Conservation (phyloP, 345 rosid species). For the Fremontodendron californicum region DNA sequence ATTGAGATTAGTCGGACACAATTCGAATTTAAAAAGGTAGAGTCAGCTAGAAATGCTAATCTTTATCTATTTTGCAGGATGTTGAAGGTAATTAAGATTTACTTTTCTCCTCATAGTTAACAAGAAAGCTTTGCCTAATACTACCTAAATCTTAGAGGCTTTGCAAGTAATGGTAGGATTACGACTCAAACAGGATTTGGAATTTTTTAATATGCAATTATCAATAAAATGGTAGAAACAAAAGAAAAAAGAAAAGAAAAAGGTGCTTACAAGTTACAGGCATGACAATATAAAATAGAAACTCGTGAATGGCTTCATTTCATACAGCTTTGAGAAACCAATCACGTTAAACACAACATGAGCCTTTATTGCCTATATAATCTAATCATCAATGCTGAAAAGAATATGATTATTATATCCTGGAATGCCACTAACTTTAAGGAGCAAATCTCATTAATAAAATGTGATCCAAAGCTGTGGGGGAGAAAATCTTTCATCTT, state of each 20-base stretch:
- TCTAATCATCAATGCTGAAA: neutral
- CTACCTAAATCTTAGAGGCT: neutral
- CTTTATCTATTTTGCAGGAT: neutral
- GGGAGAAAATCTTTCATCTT: neutral
- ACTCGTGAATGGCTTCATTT: neutral
- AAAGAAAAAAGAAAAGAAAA: no score
- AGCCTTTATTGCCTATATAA: neutral
- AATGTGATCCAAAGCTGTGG: conserved; percentile 3
- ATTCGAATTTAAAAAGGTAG: no score
- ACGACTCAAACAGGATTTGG: neutral
- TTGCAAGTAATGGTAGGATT: neutral
- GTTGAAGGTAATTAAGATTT: neutral
- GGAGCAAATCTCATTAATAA: neutral
- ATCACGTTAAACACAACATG: neutral
- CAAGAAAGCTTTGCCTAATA: no score
- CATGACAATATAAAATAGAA: neutral
- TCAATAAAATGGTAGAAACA: neutral
- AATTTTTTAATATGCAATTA: neutral
- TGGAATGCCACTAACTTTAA: neutral
- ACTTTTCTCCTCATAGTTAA: no score
- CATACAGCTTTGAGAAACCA: neutral
- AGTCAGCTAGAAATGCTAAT: neutral
- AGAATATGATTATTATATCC: neutral
- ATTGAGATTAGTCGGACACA: no score
- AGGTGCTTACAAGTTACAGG: no score